These are phyloP conservation scores for Microglena sp. DNA, from an alignment of 139 green algal genomes.

Conservation along the genomic window DNA sequence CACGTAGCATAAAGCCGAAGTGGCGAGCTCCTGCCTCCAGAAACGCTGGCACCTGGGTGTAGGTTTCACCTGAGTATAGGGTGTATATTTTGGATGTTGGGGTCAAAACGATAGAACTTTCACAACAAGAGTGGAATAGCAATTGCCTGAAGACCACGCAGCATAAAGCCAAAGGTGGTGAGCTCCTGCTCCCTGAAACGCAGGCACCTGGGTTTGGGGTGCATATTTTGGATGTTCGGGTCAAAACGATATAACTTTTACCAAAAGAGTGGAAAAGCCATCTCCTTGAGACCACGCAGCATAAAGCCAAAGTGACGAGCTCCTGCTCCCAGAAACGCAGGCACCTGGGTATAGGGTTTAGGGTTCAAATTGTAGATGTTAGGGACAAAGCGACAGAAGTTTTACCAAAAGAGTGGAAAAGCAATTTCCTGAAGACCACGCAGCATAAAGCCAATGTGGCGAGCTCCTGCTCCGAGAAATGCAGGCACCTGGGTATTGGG, in stretches of 20 bases:
- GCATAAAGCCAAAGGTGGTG: constrained; percentile 85
- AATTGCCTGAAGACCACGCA: constrained; percentile 56
- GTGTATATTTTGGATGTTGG: background rate
- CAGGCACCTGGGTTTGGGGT: constrained; percentile 59
- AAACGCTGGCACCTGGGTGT: constrained; percentile 52
- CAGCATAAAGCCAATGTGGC: constrained; percentile 89
- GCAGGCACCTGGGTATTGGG: constrained; percentile 35
- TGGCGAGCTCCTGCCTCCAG: constrained; percentile 67
- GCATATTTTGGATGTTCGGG: no score
- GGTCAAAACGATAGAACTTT: no score
- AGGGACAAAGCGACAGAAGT: no score
- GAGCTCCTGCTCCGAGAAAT: constrained; percentile 53
- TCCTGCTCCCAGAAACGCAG: constrained; percentile 58
- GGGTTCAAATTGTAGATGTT: no score
- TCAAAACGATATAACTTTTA: no score
- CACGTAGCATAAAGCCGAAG: constrained; percentile 84
- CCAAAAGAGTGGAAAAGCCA: no score
- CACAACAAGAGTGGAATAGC: no score
- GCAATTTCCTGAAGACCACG: constrained; percentile 3
- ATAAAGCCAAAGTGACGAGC: constrained; percentile 85
- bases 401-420: no score
- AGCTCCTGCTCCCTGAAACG: constrained; percentile 57
- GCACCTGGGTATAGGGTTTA: constrained; percentile 37
- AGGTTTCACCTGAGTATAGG: background rate
- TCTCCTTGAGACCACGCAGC: constrained; percentile 63